phyloP scores from a whole-genome alignment of 148 eudicot species.

The Rhododendron ferrugineum region DNA sequence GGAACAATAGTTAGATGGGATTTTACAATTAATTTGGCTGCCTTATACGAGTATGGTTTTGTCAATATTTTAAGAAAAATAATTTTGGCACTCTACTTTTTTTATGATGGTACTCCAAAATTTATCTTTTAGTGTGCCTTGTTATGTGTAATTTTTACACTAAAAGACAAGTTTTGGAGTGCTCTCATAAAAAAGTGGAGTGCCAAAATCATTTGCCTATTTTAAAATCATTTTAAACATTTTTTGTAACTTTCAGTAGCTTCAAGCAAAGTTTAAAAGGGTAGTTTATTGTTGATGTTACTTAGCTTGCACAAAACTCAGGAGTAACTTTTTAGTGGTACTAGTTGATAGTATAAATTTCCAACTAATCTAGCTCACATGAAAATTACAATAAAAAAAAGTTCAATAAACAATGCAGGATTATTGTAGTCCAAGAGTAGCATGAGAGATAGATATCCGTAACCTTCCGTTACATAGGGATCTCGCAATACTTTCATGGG shows the following conservation, averaged over 20 bases:
- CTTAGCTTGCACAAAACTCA: not conserved
- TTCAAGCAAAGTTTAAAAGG: not conserved
- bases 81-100: too few relatives aligned
- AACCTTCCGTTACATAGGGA: not conserved
- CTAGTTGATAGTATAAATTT: not conserved
- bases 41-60: not conserved
- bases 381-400: not conserved
- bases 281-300: not conserved
- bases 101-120: too few relatives aligned
- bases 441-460: not conserved
- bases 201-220: too few relatives aligned
- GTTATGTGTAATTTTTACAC: too few relatives aligned
- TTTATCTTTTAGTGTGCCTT: too few relatives aligned
- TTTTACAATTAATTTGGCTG: not conserved
- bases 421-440: not conserved
- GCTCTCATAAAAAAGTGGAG: too few relatives aligned
- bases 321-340: not conserved
- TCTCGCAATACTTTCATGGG: not conserved
- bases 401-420: not conserved
- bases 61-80: not conserved
- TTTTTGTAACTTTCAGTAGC: not conserved
- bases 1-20: not conserved
- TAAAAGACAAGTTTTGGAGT: too few relatives aligned
- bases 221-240: not conserved
- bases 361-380: not conserved